A percentile compares a stretch with the other conserved stretches of the same genome.
Conservation (phyloP, 2,329 filamentous ascomycete genomes). For the Sarocladium strictum region DNA sequence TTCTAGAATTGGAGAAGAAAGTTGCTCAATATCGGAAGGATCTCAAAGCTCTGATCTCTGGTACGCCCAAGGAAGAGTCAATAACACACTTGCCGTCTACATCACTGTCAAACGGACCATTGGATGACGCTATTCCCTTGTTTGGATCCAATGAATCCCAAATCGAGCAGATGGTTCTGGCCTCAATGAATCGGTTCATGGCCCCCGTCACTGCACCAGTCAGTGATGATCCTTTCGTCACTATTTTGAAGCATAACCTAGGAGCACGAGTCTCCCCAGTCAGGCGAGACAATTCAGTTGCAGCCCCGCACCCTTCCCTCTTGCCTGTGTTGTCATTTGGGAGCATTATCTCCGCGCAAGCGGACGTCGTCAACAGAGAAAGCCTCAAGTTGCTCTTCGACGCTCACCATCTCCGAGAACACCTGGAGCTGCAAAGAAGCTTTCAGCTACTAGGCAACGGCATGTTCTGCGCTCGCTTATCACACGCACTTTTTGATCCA, state of each 20-base stretch:
- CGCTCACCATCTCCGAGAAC: slow-evolving; percentile 62
- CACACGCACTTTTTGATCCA: slow-evolving; percentile 78
- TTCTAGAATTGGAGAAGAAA: slow-evolving; percentile 56
- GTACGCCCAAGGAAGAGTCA: no score
- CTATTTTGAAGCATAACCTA: slow-evolving; percentile 27
- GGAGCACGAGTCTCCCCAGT: neutral
- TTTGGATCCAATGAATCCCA: neutral
- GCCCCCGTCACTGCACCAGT: slow-evolving; percentile 22
- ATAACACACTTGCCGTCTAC: no score
- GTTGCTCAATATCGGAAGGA: slow-evolving; percentile 35
- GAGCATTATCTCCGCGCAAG: slow-evolving; percentile 67
- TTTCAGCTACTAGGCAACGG: slow-evolving; percentile 85
- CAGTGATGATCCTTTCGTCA: slow-evolving; percentile 30
- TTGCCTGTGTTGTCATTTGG: slow-evolving; percentile 68
- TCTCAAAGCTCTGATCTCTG: neutral
- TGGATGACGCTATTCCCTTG: neutral
- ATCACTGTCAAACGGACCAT: no score
- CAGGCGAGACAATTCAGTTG: neutral
- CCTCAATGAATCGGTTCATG: slow-evolving; percentile 42
- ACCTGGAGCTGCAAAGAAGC: slow-evolving; percentile 68
- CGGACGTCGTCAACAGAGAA: slow-evolving; percentile 69
- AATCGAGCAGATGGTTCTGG: slow-evolving; percentile 41
- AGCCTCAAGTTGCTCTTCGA: slow-evolving; percentile 71
- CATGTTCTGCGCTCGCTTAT: slow-evolving; percentile 72
- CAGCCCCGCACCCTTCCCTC: slow-evolving; percentile 49